Evolutionary conservation across 2,329 filamentous ascomycete species (phyloP), one percentile per base, ranked within the genome.

Genomic region (Didymella lethalis): DNA sequence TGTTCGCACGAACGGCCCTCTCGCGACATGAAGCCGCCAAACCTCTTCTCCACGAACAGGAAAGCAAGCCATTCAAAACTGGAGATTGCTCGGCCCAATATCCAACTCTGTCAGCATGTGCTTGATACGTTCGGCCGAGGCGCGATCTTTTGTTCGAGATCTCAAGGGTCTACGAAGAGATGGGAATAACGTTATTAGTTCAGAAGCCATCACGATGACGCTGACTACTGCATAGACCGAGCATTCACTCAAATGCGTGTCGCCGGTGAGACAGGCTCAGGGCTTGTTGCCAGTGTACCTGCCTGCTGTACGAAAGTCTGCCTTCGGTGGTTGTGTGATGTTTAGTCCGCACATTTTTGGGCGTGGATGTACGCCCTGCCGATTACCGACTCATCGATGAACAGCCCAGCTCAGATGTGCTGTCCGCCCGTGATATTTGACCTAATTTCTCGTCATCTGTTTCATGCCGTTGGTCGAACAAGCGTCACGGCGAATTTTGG

Each of bases 71-170:
- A 47, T 50, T 32, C 32, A 32, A 56, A 54, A 49, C 41, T 51
- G 49, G 49, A 62, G 62, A 63, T 55, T 44, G 48, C 36, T 67
- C 61, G 65, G 64, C 40, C 57, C 58, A 60, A 51, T 49, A 23
- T 23, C 3, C 46, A 45, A 20, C 49, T 45, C 54, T 56, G 56
- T 60, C 49, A 61, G 51, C 59, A 52, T 54, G 50, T 48, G 41
- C 44, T 53, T 36, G 43, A 52, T 47, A 61, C 46, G 20, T 56
- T 73, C 69, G 70, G 70, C 70, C 70, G 70, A 72, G 58, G 59
- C 43, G 40, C 31, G n/a, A 48, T 18, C 25, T 36, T 54, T 29
- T 51, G 46, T 29, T 41, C 40, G 28, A 59, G 54, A 46, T 53
- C 40, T 47, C 47, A 49, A 60, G 48, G 44, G 45, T 46, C 49